Evolutionary conservation across 306 rosid species (phyloP).

Genomic region (Quillaja saponaria): DNA sequence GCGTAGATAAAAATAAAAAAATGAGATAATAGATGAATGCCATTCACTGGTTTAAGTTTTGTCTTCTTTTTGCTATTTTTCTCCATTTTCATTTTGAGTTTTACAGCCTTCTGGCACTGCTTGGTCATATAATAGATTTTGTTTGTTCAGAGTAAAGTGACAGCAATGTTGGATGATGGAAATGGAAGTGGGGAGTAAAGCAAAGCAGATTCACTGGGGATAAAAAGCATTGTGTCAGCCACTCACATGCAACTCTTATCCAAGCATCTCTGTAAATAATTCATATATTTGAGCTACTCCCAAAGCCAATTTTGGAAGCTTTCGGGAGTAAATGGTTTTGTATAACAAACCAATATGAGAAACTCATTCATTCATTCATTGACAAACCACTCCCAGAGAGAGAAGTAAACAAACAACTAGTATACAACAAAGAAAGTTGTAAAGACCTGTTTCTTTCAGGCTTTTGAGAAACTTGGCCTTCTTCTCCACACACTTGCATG

Average conservation of each 20-base stretch:
- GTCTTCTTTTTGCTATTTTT: neutral
- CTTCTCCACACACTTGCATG: constrained; percentile 55
- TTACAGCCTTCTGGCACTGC: constrained; percentile 29
- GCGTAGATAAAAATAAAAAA: no score
- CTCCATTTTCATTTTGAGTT: constrained; percentile 1
- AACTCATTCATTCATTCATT: constrained; percentile 38
- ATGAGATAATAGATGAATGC: no score
- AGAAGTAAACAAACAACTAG: constrained; percentile 65
- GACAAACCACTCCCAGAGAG: constrained; percentile 67
- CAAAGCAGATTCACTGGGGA: constrained; percentile 24
- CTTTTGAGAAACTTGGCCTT: constrained; percentile 72
- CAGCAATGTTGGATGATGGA: constrained; percentile 25
- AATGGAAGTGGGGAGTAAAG: constrained; percentile 18
- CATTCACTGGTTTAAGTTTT: neutral
- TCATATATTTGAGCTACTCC: no score
- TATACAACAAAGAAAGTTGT: constrained; percentile 46
- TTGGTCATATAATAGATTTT: constrained; percentile 24
- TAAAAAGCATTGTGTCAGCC: constrained; percentile 48
- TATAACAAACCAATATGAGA: constrained; percentile 13
- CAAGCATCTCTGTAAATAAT: neutral
- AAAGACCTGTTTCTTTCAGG: constrained; percentile 60
- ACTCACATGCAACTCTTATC: constrained; percentile 52
- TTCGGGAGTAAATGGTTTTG: no score
- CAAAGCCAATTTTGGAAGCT: no score
- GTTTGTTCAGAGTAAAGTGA: constrained; percentile 2